Percentiles rank a stretch among this genome's conserved stretches.
phyloP scores from a whole-genome alignment of 1,139 yeast genomes.

The Diutina ranongensis region DNA sequence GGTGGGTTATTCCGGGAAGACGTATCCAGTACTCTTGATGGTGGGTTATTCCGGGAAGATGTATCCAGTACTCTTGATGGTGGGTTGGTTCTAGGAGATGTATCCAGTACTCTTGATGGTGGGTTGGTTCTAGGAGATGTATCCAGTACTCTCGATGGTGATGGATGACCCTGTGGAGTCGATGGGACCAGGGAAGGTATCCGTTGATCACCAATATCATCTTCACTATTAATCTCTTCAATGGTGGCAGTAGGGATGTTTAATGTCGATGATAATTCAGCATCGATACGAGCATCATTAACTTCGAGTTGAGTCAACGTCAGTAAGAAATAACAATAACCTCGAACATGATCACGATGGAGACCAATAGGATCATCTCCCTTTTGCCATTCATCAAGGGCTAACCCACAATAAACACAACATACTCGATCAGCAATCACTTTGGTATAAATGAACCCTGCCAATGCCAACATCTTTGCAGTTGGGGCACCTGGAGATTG shows the following conservation, averaged over 20 bases:
- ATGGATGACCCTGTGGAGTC: background rate
- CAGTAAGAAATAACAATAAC: conserved; percentile 33
- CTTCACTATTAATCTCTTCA: background rate
- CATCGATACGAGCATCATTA: background rate
- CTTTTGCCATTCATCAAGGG: conserved; percentile 63
- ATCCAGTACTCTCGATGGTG: too few species aligned
- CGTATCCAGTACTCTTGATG: too few species aligned
- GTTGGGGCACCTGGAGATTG: conserved; percentile 12
- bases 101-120: too few species aligned
- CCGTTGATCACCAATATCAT: background rate
- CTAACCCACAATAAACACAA: conserved; percentile 61
- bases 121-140: too few species aligned
- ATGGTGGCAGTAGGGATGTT: background rate
- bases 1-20: too few species aligned
- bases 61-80: too few species aligned
- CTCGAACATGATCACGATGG: conserved; percentile 33
- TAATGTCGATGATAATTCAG: background rate
- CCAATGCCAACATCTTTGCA: conserved; percentile 27
- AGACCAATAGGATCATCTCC: conserved; percentile 53
- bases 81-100: too few species aligned
- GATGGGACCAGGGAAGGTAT: background rate
- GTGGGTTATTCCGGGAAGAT: too few species aligned
- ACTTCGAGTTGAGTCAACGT: background rate
- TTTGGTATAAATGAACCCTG: conserved; percentile 46
- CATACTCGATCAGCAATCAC: conserved; percentile 45